A percentile compares a stretch with the other conserved stretches of the same genome.
Evolutionary conservation across 1,284 basidiomycete genomes (phyloP).

Genomic region (Pseudozyma sp.): DNA sequence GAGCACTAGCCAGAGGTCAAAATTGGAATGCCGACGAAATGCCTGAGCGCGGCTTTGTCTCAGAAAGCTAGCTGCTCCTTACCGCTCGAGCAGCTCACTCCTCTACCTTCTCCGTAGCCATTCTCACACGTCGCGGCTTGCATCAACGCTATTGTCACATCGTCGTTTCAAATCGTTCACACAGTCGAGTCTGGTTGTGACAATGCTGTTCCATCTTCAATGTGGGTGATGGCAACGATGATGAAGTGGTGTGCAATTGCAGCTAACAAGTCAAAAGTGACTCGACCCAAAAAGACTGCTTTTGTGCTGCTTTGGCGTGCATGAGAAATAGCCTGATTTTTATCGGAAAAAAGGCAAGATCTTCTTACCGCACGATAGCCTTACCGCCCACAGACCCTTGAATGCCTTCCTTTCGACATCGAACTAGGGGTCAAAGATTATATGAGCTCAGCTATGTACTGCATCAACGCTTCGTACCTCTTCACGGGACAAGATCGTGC

Average conservation of each 20-base stretch:
- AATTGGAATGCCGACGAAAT: neutral
- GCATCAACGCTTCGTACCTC: neutral
- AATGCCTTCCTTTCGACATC: neutral
- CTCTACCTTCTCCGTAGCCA: neutral
- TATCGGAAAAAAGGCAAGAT: neutral
- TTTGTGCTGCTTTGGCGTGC: constrained; percentile 1
- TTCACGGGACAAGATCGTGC: neutral
- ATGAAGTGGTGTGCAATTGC: neutral
- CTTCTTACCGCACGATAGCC: constrained; percentile 46
- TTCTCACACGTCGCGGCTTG: neutral
- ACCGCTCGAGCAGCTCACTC: neutral
- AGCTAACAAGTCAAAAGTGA: constrained; percentile 17
- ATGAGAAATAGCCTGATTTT: constrained; percentile 1
- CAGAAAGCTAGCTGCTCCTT: neutral
- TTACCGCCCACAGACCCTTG: neutral
- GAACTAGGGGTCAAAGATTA: no score
- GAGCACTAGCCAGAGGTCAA: no score
- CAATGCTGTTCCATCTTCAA: neutral
- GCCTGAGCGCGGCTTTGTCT: neutral
- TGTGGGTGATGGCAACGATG: neutral
- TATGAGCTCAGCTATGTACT: no score
- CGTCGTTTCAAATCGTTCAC: no score
- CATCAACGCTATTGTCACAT: no score
- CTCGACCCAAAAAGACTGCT: constrained; percentile 24
- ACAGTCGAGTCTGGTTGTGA: no score